A percentile compares a stretch with the other conserved stretches of the same genome.
These are phyloP conservation scores for Bruguiera parviflora DNA, from an alignment of 345 rosid genomes.

Conservation along the genomic window DNA sequence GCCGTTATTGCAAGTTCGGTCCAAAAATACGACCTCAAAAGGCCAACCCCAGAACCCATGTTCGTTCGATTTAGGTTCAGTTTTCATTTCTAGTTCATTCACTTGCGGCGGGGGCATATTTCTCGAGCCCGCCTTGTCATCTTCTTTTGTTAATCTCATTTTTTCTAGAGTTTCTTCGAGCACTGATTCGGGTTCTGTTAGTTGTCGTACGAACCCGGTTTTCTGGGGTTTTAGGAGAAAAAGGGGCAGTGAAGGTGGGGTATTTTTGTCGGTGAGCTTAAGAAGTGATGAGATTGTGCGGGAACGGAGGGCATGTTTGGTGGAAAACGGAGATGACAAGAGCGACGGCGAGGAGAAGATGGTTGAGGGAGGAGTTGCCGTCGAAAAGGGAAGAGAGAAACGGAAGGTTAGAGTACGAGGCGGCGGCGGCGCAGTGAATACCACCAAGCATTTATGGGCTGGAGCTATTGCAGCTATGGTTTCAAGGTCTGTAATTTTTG, in stretches of 20 bases:
- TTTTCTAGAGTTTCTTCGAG: slow-evolving; percentile 23
- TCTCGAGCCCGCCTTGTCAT: slow-evolving; percentile 43
- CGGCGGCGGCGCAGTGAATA: slow-evolving; percentile 35
- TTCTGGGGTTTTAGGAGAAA: slow-evolving; percentile 7
- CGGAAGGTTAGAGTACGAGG: slow-evolving; percentile 27
- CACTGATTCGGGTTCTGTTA: slow-evolving; percentile 12
- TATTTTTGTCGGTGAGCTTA: slow-evolving; percentile 51
- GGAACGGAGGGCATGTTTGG: slow-evolving; percentile 26
- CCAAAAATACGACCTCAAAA: slow-evolving; percentile 18
- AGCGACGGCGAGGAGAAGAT: not conserved
- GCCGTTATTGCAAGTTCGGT: slow-evolving; percentile 27
- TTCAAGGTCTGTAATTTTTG: slow-evolving; percentile 46
- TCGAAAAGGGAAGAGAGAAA: slow-evolving; percentile 21
- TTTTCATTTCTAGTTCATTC: not conserved
- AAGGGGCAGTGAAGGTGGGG: not conserved
- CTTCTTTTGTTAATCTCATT: slow-evolving; percentile 42
- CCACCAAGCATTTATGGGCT: slow-evolving; percentile 73
- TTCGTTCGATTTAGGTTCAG: slow-evolving; percentile 3
- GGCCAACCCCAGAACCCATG: slow-evolving; percentile 10
- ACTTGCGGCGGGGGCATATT: slow-evolving; percentile 49
- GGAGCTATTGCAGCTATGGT: slow-evolving; percentile 83
- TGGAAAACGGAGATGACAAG: slow-evolving; percentile 24
- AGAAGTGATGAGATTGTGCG: slow-evolving; percentile 31
- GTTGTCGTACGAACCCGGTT: slow-evolving; percentile 12
- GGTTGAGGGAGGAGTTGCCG: slow-evolving; percentile 6